A percentile compares a stretch with the other conserved stretches of the same genome.
Evolutionary conservation across 1,284 basidiomycete genomes (phyloP).

Genomic region (Puccinia triticina): DNA sequence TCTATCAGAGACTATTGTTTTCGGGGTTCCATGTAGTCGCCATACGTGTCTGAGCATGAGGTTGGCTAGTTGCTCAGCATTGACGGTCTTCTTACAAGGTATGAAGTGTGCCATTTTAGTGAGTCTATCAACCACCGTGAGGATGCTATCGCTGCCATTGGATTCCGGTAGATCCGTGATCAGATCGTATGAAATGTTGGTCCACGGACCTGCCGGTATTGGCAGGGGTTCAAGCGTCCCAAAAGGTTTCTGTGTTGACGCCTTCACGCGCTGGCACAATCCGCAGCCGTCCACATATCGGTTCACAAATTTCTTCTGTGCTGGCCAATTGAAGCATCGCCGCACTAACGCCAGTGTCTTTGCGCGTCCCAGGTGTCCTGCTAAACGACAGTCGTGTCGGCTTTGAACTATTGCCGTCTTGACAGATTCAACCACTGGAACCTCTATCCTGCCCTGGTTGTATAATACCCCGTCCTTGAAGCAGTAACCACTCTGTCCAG

Average conservation of each 20-base stretch:
- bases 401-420: constrained; percentile 60
- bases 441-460: constrained; percentile 56
- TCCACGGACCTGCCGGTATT: too few relatives aligned
- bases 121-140: not conserved
- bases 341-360: not conserved
- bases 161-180: not conserved
- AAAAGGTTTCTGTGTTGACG: too few relatives aligned
- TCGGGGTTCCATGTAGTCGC: constrained; percentile 13
- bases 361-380: not conserved
- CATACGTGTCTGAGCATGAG: not conserved
- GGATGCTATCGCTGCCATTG: not conserved
- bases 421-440: constrained; percentile 58
- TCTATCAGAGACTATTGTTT: constrained; percentile 24
- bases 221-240: too few relatives aligned
- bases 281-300: too few relatives aligned
- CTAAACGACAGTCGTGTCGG: constrained; percentile 59
- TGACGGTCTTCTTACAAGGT: not conserved
- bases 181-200: too few relatives aligned
- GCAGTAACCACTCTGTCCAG: not conserved
- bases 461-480: too few relatives aligned
- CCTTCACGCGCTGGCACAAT: too few relatives aligned
- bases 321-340: too few relatives aligned
- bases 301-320: too few relatives aligned
- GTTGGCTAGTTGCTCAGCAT: not conserved
- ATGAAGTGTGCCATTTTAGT: constrained; percentile 23